Base-by-base conservation (phyloP, 1,139 yeast species). In the Scheffersomyces parashehatae region DNA sequence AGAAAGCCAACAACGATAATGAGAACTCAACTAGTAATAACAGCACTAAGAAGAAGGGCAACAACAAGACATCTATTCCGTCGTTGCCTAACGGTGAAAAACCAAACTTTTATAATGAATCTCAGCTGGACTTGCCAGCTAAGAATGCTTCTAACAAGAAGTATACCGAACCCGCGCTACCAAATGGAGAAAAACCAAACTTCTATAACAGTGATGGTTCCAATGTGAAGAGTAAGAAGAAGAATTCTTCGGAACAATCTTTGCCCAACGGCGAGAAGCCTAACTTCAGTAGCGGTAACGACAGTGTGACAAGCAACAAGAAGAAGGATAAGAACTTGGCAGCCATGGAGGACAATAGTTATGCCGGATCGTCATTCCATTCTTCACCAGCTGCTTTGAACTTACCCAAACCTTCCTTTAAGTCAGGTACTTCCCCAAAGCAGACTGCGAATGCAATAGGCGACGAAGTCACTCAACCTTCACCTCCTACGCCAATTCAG, bases 311-410 rank as follows among this genome's bases (percentile, higher is more conserved):
- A 35, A 39, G 48, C 20, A 51, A 47, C 40, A 45, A 52, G 12
- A 50, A 45, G 37, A 53, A 50, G 39, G 52, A 53, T 32, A 54
- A 51, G 50, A 59, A 59, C 48, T 26, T 6, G 10, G 37, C 29
- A 5, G 37, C 29, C 28, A 28, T 38, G 26, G 73, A 61, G 52
- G 71, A 68, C 31, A 20, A 7, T 20, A 68, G 68, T 29, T 79
- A 78, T 59, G 84, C 84, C 41, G 84, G 84, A 13, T 75, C 83
- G 35, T 75, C 83, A 34, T 79, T 79, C 55, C 81, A 76, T 58
- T 74, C 80, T 16, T 77, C 82, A 14, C 84, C 84, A 0, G 79
- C 79, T 35, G 83, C 83, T 3, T 63, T 78, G 49, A 75, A 77
- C 32, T 68, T 79, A 48, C 83, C 83, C 28, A 79, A 78, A 51